Evolutionary conservation across 2,329 filamentous ascomycete genomes (phyloP).

Genomic region (Ophiocordyceps unilateralis): DNA sequence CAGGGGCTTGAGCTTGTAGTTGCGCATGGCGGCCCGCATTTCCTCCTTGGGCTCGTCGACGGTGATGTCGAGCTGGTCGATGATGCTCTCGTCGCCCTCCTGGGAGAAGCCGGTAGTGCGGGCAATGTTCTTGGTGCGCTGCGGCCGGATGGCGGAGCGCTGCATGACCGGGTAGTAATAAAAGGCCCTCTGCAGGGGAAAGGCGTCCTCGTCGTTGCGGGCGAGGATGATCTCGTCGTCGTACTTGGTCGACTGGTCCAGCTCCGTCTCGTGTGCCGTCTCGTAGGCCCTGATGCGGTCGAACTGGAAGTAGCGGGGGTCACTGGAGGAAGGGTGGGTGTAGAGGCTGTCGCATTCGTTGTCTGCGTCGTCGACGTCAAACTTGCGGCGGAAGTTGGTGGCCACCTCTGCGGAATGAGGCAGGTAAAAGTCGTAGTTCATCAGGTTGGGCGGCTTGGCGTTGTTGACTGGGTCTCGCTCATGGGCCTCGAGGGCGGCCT

Average conservation of each 20-base stretch:
- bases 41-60: conserved; percentile 38
- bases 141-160: conserved; percentile 42
- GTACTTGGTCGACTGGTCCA: conserved; percentile 42
- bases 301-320: conserved; percentile 39
- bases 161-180: conserved; percentile 56
- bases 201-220: conserved; percentile 33
- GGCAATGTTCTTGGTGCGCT: conserved; percentile 46
- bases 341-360: conserved; percentile 37
- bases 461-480: conserved; percentile 37
- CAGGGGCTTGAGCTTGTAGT: conserved; percentile 35
- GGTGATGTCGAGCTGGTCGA: conserved; percentile 38
- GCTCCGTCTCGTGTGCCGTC: conserved; percentile 38
- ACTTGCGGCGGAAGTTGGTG: conserved; percentile 40
- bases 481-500: conserved; percentile 32
- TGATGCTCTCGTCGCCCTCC: conserved; percentile 30
- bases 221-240: conserved; percentile 45
- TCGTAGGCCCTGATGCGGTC: conserved; percentile 47
- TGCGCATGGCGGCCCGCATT: conserved; percentile 30
- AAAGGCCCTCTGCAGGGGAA: conserved; percentile 36
- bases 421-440: conserved; percentile 53
- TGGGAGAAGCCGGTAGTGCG: conserved; percentile 27
- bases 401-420: conserved; percentile 29
- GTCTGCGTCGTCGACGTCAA: conserved; percentile 38
- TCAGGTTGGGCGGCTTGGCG: conserved; percentile 37
- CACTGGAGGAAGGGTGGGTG: conserved; percentile 26